Evolutionary conservation across 177 flowering plant genomes (phyloP).

Genomic region (Vitis hybrid): DNA sequence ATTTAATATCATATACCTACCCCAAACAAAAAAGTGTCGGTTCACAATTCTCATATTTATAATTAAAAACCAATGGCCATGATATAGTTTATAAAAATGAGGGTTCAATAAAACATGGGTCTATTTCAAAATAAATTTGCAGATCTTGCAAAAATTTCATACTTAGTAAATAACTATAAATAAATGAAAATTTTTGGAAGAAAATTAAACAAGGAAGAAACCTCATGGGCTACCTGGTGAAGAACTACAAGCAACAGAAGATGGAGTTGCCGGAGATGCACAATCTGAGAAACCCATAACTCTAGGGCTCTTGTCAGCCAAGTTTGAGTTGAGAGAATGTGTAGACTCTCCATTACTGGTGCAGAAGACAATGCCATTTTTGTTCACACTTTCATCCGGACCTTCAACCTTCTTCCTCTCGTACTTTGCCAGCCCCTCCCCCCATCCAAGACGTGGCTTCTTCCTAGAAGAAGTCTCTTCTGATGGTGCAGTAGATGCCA

Average conservation of each 20-base stretch:
- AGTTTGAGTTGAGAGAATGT: constrained; percentile 21
- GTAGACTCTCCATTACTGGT: constrained; percentile 20
- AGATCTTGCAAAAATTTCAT: neutral
- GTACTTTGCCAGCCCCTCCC: constrained; percentile 97
- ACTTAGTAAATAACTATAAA: neutral
- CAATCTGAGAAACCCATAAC: constrained; percentile 49
- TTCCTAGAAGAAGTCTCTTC: constrained; percentile 68
- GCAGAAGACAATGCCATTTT: constrained; percentile 23
- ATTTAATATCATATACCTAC: no score
- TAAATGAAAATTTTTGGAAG: neutral
- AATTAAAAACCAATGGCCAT: no score
- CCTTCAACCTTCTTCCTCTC: constrained; percentile 88
- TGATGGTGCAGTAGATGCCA: constrained; percentile 27
- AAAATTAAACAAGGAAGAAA: neutral
- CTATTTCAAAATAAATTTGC: neutral
- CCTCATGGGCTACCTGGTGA: constrained; percentile 31
- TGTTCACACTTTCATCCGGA: constrained; percentile 44
- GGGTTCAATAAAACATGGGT: no score
- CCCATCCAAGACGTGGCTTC: constrained; percentile 98
- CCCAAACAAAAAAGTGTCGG: no score
- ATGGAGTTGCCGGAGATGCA: constrained; percentile 85
- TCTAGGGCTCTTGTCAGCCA: constrained; percentile 56
- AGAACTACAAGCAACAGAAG: constrained; percentile 88
- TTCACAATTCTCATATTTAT: no score
- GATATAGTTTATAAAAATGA: no score